These are phyloP conservation scores for Hyaloscypha hepaticicola DNA, from an alignment of 495 filamentous ascomycete species.

Conservation along the genomic window DNA sequence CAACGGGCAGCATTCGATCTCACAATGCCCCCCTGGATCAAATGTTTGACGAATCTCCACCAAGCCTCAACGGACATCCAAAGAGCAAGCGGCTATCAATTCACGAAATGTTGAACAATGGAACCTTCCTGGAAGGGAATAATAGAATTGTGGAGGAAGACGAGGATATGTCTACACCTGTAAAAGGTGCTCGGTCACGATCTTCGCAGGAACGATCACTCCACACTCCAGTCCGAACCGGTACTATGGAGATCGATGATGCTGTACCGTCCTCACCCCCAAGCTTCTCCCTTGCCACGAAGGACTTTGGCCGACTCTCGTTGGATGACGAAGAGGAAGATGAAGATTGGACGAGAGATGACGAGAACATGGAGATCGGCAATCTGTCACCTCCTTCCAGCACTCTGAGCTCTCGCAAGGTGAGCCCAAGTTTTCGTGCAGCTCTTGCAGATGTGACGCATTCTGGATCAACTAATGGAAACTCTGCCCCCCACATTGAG, in stretches of 20 bases:
- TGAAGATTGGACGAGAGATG: slow-evolving; percentile 59
- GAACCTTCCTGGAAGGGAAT: slow-evolving; percentile 46
- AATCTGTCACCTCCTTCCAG: slow-evolving; percentile 56
- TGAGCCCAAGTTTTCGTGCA: slow-evolving; percentile 45
- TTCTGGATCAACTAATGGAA: slow-evolving; percentile 34
- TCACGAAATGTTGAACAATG: slow-evolving; percentile 27
- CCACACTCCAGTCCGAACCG: slow-evolving; percentile 26
- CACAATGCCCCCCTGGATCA: slow-evolving; percentile 68
- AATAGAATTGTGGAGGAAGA: slow-evolving; percentile 66
- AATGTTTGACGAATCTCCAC: slow-evolving; percentile 79
- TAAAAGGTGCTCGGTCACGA: slow-evolving; percentile 34
- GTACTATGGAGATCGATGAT: slow-evolving; percentile 10
- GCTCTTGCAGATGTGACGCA: slow-evolving; percentile 45
- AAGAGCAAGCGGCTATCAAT: slow-evolving; percentile 29
- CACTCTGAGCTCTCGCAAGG: slow-evolving; percentile 37
- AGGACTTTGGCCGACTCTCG: slow-evolving; percentile 47
- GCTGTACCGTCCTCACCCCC: slow-evolving; percentile 27
- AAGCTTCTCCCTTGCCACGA: slow-evolving; percentile 33
- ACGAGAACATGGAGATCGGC: slow-evolving; percentile 48
- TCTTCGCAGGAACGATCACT: slow-evolving; percentile 24
- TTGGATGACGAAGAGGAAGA: slow-evolving; percentile 60
- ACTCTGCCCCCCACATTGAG: slow-evolving; percentile 39
- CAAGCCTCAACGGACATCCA: slow-evolving; percentile 32
- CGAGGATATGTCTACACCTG: slow-evolving; percentile 57
- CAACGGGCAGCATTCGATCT: slow-evolving; percentile 58